Base-by-base conservation (phyloP, 441 rosid genomes). In the Euphorbia celastroides region DNA sequence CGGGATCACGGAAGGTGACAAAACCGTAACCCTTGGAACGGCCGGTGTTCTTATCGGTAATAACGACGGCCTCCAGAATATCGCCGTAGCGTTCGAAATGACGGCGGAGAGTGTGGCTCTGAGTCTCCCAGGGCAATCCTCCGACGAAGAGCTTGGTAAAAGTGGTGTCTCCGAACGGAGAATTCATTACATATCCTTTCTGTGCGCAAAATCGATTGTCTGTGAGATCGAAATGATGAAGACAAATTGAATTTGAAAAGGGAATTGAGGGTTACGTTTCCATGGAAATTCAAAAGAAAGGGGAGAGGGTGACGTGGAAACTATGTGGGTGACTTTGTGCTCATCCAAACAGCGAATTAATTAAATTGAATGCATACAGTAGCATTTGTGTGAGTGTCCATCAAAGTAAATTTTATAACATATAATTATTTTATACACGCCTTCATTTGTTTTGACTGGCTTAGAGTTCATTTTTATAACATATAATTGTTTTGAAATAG, bases 21-120 rank as follows among this genome's bases (percentile, higher is more conserved):
- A 88, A 88, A 51, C 93, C 93, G 23, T 88, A 88, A 50, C 93
- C 93, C 74, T 85, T 88, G 59, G 93, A 88, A 78, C 85, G 80
- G 28, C 86, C 87, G 0, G 88, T 79, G 56, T 60, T 77, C 71
- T 80, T 85, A 69, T 88, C 90, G 65, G 78, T 67, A 75, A 88
- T 88, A 61, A 88, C 90, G 5, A 84, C 93, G 19, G 93, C 93
- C 68, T 88, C 90, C 7, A 80, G 63, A 54, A 84, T 88, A 58
- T 85, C 93, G 3, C 93, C 90, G 69, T 84, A 88, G 72, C 86
- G 85, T 64, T 81, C 82, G 60, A 88, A 88, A 57, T 85, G 82
- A 13, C 70, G 68, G 38, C 79, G 75, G 74, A 88, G 30, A 31
- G 87, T 77, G 25, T 88, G 86, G 44, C 74, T 81, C 13, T 79